phyloP scores from a whole-genome alignment of 148 eudicot genomes.

The Rhododendron ferrugineum region DNA sequence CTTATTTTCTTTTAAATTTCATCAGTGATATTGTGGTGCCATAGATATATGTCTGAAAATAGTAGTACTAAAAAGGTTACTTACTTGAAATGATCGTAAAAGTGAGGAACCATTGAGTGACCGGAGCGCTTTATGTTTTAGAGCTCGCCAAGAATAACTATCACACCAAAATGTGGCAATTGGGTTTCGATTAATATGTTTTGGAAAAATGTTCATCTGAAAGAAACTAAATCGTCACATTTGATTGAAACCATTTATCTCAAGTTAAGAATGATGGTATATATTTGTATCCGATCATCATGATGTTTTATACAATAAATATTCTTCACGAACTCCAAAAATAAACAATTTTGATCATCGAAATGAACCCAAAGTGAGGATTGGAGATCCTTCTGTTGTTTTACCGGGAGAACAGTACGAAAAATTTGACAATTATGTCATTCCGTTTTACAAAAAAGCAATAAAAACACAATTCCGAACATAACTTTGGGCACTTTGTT shows the following conservation, averaged over 20 bases:
- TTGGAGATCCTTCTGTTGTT: too few species aligned
- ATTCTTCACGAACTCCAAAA: too few species aligned
- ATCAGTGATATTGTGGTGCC: neutral
- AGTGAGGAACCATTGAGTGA: too few species aligned
- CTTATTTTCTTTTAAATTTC: neutral
- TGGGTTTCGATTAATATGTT: neutral
- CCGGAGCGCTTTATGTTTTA: neutral
- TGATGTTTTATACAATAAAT: too few species aligned
- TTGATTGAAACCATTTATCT: too few species aligned
- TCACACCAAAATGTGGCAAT: neutral
- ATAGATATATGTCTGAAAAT: neutral
- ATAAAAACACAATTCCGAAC: neutral
- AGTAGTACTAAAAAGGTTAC: too few species aligned
- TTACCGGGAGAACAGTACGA: too few species aligned
- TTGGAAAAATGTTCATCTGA: neutral
- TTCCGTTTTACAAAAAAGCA: too few species aligned
- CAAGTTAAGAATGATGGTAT: neutral
- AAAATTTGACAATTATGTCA: too few species aligned
- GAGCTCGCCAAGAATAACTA: neutral
- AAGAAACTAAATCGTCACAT: neutral
- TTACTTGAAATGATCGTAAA: neutral
- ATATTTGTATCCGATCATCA: neutral
- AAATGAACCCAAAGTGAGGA: too few species aligned
- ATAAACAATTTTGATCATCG: too few species aligned
- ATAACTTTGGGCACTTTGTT: too few species aligned